Evolutionary conservation across 805 yeast species (phyloP).

Genomic region (Candida coquimbonensis): DNA sequence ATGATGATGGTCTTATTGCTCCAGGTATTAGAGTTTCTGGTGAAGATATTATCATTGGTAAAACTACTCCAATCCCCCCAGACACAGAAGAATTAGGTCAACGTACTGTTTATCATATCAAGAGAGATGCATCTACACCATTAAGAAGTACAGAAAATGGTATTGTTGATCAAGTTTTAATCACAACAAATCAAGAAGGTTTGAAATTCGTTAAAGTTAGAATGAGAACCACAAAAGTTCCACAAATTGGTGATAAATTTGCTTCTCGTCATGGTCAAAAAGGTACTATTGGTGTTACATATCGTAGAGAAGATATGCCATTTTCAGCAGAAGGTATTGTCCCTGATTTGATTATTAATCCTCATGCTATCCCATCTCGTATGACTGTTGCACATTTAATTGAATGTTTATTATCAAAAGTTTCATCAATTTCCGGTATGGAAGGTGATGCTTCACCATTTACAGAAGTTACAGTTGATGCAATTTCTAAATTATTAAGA

Average conservation of each 20-base stretch:
- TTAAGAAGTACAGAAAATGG: conserved; percentile 95
- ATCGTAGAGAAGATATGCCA: conserved; percentile 98
- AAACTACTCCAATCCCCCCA: conserved; percentile 98
- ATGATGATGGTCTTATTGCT: conserved; percentile 95
- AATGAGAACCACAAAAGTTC: conserved; percentile 97
- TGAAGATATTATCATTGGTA: conserved; percentile 97
- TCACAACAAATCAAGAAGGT: conserved; percentile 98
- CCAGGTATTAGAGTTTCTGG: conserved; percentile 99
- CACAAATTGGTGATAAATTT: conserved; percentile 98
- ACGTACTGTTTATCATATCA: conserved; percentile 96
- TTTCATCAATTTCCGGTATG: conserved; percentile 87
- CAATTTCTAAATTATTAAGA: conserved; percentile 83
- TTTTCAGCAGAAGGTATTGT: conserved; percentile 92
- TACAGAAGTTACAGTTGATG: conserved; percentile 97
- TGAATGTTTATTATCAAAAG: conserved; percentile 94
- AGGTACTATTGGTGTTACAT: conserved; percentile 99
- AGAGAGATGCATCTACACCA: conserved; percentile 98
- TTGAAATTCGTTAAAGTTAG: conserved; percentile 95
- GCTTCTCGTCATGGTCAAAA: conserved; percentile 99
- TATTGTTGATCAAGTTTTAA: conserved; percentile 94
- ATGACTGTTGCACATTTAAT: conserved; percentile 99
- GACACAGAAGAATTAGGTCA: conserved; percentile 98
- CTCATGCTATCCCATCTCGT: conserved; percentile 99
- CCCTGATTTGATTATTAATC: conserved; percentile 95
- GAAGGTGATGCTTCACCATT: conserved; percentile 99